These are phyloP conservation scores for Suillus brevipes DNA, from an alignment of 768 basidiomycete genomes.

Conservation along the genomic window DNA sequence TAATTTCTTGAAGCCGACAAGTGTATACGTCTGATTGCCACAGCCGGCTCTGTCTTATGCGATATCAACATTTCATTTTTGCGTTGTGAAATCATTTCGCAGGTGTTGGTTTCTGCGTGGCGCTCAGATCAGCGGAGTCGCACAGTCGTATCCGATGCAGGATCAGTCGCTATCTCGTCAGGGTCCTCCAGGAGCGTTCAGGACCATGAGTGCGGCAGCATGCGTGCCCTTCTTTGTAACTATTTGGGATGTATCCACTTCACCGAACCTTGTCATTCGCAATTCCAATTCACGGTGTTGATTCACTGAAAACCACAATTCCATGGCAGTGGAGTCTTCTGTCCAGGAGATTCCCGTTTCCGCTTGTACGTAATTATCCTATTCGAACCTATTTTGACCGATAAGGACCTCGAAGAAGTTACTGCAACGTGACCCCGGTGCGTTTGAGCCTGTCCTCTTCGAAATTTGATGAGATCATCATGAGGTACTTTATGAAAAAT, in stretches of 20 bases:
- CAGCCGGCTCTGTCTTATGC: background rate
- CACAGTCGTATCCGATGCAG: background rate
- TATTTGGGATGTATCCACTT: background rate
- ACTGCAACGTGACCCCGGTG: background rate
- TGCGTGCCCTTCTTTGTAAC: background rate
- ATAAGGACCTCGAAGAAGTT: constrained; percentile 1
- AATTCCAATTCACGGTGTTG: too few species aligned
- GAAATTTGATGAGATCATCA: constrained; percentile 8
- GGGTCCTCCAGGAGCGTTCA: background rate
- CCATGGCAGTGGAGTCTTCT: background rate
- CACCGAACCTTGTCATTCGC: background rate
- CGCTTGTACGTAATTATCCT: background rate
- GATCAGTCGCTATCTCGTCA: background rate
- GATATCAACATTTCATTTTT: background rate
- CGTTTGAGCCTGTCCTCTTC: background rate
- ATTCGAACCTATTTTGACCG: background rate
- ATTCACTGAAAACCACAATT: background rate
- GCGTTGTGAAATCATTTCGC: background rate
- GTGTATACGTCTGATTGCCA: background rate
- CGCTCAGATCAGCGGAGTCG: background rate
- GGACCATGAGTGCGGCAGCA: background rate
- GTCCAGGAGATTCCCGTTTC: background rate
- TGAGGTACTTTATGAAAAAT: constrained; percentile 2
- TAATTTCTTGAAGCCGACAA: background rate
- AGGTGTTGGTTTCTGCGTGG: background rate